Base-by-base conservation (phyloP, 208 protist genomes). In the Leishmania martiniquensis region DNA sequence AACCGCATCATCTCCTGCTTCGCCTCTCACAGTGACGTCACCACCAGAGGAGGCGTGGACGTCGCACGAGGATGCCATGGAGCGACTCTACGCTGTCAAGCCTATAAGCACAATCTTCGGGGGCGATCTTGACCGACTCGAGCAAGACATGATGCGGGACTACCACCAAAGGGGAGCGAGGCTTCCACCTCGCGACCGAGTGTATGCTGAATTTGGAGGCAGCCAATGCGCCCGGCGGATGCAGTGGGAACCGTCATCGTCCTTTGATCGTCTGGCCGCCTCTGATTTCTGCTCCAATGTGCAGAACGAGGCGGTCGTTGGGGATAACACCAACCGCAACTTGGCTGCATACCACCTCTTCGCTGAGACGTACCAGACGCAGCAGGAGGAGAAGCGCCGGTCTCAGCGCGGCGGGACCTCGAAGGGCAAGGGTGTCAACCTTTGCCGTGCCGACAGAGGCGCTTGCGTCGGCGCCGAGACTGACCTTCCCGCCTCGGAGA, bases 141-240 rank as follows among this genome's bases (percentile, higher is more conserved):
- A 97, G 84, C 76, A 76, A 13, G 91, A 95, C 73, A 91, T 91
- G 85, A 85, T 91, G 80, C 91, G 90, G 3, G 93, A 95, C 22
- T 89, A 89, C 69, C 86, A 94, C 80, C 93, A 95, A 73, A 60
- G 76, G 66, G 85, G 87, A 4, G 68, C 74, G 42, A 51, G 67
- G 32, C 79, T 93, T 25, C 90, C 92, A 12, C 80, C 82, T 17
- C 76, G 87, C 37, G 92, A 93, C 55, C 76, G 68, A 39, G 80
- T 92, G 37, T 96, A 88, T 77, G 77, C 78, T 9, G 60, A 82
- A 81, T 91, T 91, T 52, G 90, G 92, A 47, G 59, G 29, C 52
- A 80, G 87, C 1, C 63, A 80, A n/a, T 71, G 73, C 29, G 85
- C 80, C 5, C 85, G 77, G 77, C 77, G 85, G 13, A 82, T 90